phyloP scores from a whole-genome alignment of 2,329 filamentous ascomycete species.

The Exophiala viscosa region DNA sequence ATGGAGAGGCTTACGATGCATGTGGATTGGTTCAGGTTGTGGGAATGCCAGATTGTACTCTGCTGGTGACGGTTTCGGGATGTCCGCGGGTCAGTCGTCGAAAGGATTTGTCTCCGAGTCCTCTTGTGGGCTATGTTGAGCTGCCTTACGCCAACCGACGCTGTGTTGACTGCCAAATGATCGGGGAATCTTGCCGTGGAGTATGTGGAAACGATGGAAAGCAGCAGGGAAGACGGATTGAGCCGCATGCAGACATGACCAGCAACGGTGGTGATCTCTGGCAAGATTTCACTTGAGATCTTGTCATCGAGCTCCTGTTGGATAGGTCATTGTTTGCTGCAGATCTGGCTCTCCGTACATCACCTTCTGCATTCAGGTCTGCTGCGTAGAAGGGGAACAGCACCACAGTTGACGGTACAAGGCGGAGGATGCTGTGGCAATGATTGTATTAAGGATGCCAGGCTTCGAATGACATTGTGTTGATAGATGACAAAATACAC shows the following conservation, averaged over 20 bases:
- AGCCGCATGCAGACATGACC: neutral
- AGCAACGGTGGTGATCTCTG: neutral
- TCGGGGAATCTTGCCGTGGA: too few relatives aligned
- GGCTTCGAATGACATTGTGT: neutral
- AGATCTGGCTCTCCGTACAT: too few relatives aligned
- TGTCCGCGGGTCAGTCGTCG: neutral
- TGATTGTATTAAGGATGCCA: neutral
- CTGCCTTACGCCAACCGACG: neutral
- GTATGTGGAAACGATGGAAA: neutral
- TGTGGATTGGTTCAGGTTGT: neutral
- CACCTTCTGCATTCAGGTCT: too few relatives aligned
- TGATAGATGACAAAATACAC: conserved; percentile 1
- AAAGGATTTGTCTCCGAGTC: conserved; percentile 1
- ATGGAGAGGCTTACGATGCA: neutral
- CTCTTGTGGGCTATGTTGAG: neutral
- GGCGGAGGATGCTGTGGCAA: neutral
- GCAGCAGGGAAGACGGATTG: neutral
- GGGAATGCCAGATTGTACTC: neutral
- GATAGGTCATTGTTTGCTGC: neutral
- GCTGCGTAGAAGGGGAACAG: neutral
- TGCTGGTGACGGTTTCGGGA: neutral
- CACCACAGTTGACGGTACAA: neutral
- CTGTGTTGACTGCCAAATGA: neutral
- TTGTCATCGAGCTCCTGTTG: conserved; percentile 3
- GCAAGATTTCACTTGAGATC: neutral